A percentile compares a stretch with the other conserved stretches of the same genome.
Evolutionary conservation across 2,329 filamentous ascomycete species (phyloP).

Genomic region (Fusarium brachygibbosum): DNA sequence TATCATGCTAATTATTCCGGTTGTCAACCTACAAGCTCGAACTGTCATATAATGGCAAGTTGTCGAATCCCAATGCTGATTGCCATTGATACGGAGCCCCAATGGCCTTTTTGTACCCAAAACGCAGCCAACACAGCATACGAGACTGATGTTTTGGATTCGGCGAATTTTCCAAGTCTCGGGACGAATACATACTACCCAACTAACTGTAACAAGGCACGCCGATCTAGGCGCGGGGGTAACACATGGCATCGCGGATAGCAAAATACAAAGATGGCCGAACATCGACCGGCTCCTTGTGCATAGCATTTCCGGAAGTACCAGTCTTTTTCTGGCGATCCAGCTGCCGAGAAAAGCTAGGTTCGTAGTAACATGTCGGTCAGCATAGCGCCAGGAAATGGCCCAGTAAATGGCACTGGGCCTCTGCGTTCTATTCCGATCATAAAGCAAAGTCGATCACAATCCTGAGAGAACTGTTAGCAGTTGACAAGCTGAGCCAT

Average conservation of each 20-base stretch:
- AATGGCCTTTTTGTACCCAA: conserved; percentile 5
- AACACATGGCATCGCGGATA: conserved; percentile 45
- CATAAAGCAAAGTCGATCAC: not conserved
- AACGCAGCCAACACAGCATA: conserved; percentile 2
- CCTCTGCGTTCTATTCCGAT: not conserved
- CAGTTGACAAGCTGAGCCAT: conserved; percentile 13
- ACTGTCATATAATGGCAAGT: not conserved
- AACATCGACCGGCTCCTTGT: conserved; percentile 40
- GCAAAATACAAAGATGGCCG: conserved; percentile 39
- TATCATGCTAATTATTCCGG: conserved; percentile 12
- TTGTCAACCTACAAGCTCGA: not conserved
- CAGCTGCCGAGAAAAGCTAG: conserved; percentile 45
- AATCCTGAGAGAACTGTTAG: conserved; percentile 4
- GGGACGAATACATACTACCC: conserved; percentile 13
- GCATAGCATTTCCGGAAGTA: conserved; percentile 42
- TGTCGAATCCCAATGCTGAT: not conserved
- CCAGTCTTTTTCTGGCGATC: conserved; percentile 36
- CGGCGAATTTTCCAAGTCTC: conserved; percentile 41
- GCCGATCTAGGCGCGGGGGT: conserved; percentile 44
- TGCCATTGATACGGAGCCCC: not conserved
- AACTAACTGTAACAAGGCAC: conserved; percentile 29
- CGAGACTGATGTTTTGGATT: conserved; percentile 18
- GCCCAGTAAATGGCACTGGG: conserved; percentile 8
- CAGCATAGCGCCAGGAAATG: conserved; percentile 26
- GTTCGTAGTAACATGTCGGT: conserved; percentile 21